These are phyloP conservation scores for Cytospora leucostoma DNA, from an alignment of 2,329 filamentous ascomycete genomes.

Conservation along the genomic window DNA sequence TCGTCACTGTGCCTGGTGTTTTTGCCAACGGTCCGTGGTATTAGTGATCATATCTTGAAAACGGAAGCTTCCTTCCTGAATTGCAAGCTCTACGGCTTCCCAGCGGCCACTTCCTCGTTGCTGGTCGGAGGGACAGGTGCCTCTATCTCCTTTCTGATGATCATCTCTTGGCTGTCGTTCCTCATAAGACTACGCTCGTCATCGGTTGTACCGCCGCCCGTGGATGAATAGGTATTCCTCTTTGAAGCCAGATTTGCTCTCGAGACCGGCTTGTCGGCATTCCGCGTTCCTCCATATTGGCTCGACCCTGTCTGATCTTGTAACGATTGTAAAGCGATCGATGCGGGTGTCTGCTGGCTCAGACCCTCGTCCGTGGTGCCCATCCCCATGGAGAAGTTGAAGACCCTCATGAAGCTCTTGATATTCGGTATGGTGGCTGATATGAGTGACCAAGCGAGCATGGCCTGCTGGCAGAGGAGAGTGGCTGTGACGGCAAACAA, in stretches of 20 bases:
- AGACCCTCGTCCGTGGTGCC: neutral
- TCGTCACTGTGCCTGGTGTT: neutral
- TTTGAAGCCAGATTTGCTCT: neutral
- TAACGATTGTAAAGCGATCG: neutral
- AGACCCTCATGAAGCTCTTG: constrained; percentile 30
- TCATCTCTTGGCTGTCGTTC: constrained; percentile 29
- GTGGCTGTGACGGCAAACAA: constrained; percentile 26
- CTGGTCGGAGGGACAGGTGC: neutral
- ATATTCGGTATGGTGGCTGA: constrained; percentile 31
- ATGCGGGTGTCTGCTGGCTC: constrained; percentile 7
- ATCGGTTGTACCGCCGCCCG: neutral
- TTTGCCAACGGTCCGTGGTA: neutral
- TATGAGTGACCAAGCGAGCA: constrained; percentile 29
- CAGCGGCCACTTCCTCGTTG: neutral
- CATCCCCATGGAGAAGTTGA: constrained; percentile 12
- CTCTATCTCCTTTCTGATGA: constrained; percentile 28
- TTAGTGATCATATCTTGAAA: neutral
- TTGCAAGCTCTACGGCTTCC: neutral
- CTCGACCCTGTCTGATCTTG: neutral
- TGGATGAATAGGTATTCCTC: neutral
- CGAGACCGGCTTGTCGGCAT: neutral
- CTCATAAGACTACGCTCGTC: constrained; percentile 22
- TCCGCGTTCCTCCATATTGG: neutral
- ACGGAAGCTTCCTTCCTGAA: neutral
- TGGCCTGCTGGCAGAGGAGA: constrained; percentile 28